phyloP scores from a whole-genome alignment of 2,329 filamentous ascomycete genomes.

The Taxawa tesnikishii region DNA sequence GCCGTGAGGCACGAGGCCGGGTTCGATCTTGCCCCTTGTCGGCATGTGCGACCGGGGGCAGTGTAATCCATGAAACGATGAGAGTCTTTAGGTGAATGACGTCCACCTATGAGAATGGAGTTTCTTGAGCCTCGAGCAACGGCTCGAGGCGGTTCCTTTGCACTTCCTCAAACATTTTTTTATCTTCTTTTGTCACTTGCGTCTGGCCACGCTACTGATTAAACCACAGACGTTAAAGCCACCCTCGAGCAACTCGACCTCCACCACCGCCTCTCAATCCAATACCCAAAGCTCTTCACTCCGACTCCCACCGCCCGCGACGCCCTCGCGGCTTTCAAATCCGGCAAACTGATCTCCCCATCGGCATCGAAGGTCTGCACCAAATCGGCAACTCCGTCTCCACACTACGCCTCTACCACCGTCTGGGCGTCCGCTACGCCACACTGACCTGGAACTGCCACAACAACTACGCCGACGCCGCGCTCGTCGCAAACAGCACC shows the following conservation, averaged over 20 bases:
- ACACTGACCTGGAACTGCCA: conserved; percentile 92
- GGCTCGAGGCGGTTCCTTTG: no score
- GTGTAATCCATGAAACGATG: no score
- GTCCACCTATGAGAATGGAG: no score
- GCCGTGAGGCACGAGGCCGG: no score
- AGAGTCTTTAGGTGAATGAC: no score
- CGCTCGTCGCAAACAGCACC: conserved; percentile 42
- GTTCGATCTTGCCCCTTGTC: no score
- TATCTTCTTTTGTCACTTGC: no score
- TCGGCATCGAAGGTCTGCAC: conserved; percentile 79
- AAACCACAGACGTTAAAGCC: conserved; percentile 45
- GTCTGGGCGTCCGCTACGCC: conserved; percentile 72
- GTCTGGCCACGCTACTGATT: no score
- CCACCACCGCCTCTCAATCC: conserved; percentile 48
- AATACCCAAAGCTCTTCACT: conserved; percentile 60
- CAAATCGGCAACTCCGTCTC: conserved; percentile 79
- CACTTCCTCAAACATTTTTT: no score
- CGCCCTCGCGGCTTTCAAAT: conserved; percentile 42
- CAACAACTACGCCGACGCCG: conserved; percentile 79
- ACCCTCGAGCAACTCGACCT: conserved; percentile 69
- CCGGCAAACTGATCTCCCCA: conserved; percentile 52
- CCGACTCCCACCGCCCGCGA: conserved; percentile 45
- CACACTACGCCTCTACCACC: conserved; percentile 63
- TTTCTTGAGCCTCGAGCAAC: no score
- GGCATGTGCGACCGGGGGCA: no score